Conservation (phyloP, 805 yeast species). For the Limtongia smithiae region DNA sequence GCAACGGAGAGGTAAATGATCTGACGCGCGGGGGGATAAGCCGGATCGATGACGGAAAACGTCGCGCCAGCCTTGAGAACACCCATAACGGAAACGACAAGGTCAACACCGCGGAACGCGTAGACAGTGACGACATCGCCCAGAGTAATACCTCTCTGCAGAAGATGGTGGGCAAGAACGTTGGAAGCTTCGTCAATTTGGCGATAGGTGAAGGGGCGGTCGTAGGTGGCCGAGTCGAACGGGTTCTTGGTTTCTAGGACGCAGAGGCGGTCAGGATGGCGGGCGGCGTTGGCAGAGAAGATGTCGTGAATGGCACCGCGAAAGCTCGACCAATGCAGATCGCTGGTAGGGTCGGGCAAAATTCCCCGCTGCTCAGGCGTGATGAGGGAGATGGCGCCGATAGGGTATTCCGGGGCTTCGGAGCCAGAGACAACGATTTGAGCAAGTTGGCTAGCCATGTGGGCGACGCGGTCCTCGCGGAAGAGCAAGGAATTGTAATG, state of each 20-base stretch:
- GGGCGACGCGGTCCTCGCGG: constrained; percentile 61
- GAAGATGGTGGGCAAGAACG: constrained; percentile 83
- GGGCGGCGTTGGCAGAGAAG: constrained; percentile 79
- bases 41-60: constrained; percentile 97
- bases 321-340: constrained; percentile 85
- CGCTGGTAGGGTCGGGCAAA: constrained; percentile 83
- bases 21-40: constrained; percentile 98
- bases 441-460: constrained; percentile 68
- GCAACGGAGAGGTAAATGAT: constrained; percentile 91
- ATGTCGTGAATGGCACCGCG: constrained; percentile 97
- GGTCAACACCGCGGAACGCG: constrained; percentile 95
- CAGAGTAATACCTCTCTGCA: constrained; percentile 70
- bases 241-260: constrained; percentile 87
- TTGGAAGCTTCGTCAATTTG: constrained; percentile 93
- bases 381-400: constrained; percentile 63
- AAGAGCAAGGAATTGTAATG: constrained; percentile 75
- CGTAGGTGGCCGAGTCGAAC: constrained; percentile 45
- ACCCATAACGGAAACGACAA: constrained; percentile 96
- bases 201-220: constrained; percentile 74
- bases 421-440: constrained; percentile 44
- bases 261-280: constrained; percentile 81
- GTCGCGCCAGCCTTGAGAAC: constrained; percentile 98
- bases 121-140: constrained; percentile 98
- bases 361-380: constrained; percentile 58
- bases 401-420: constrained; percentile 38